A percentile compares a stretch with the other conserved stretches of the same genome.
These are phyloP conservation scores for Curvularia lunata DNA, from an alignment of 2,329 filamentous ascomycete genomes.

Conservation along the genomic window DNA sequence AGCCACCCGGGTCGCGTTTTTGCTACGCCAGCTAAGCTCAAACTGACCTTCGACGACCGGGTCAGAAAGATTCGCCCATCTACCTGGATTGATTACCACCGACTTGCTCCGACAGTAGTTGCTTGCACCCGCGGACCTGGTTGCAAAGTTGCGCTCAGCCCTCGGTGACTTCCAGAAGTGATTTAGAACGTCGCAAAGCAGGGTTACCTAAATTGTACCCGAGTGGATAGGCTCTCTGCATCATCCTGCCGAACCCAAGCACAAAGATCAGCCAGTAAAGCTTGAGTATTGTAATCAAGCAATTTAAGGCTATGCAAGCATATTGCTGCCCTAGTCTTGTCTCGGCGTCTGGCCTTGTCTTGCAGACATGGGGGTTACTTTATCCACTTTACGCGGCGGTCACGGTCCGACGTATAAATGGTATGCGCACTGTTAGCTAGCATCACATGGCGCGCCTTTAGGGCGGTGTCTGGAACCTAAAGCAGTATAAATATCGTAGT, in stretches of 20 bases:
- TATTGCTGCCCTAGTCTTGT: slow-evolving; percentile 12
- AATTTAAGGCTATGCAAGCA: slow-evolving; percentile 19
- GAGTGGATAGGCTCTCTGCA: slow-evolving; percentile 10
- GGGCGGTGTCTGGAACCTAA: slow-evolving; percentile 10
- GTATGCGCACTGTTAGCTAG: slow-evolving; percentile 18
- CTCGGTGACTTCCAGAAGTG: background rate
- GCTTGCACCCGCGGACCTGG: background rate
- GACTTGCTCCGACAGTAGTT: background rate
- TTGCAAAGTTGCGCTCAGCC: background rate
- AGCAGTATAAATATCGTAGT: slow-evolving; percentile 2
- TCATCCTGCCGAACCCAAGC: background rate
- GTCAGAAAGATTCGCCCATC: background rate
- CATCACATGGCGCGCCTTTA: slow-evolving; percentile 28
- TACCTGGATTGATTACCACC: background rate
- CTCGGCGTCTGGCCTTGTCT: slow-evolving; percentile 14
- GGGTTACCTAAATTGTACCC: slow-evolving; percentile 3
- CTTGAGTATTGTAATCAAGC: slow-evolving; percentile 9
- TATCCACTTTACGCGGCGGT: slow-evolving; percentile 35
- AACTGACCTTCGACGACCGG: background rate
- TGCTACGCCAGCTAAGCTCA: background rate
- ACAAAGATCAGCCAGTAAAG: slow-evolving; percentile 1
- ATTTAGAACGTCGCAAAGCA: background rate
- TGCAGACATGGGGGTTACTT: slow-evolving; percentile 15
- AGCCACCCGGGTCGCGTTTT: background rate
- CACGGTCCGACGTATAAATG: slow-evolving; percentile 39